Evolutionary conservation across 768 basidiomycete species (phyloP), one percentile per base, ranked within the genome.

Genomic region (Coprinellus aureogranulatus): DNA sequence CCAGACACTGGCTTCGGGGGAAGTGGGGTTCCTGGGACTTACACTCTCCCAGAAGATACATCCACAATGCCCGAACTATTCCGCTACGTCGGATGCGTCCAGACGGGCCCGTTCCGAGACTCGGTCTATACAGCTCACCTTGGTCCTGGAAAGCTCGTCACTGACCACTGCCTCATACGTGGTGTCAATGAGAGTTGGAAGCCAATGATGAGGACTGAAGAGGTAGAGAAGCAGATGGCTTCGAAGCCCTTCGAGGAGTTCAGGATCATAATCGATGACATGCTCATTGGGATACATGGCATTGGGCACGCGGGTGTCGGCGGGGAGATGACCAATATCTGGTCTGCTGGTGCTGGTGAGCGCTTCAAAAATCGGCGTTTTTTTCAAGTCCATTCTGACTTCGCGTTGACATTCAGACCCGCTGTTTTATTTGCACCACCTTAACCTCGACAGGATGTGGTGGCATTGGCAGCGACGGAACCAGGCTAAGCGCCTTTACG

Each of bases 351-450:
- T 11, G 53, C 25, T 41, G 53, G 53, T 54, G 28, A 40, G n/a
- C n/a, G n/a, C n/a, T n/a, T n/a, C n/a, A n/a, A n/a, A n/a, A n/a
- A n/a, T n/a, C n/a, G n/a, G n/a, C n/a, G 53, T 54, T 54, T 39
- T 8, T 22, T 54, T 22, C n/a, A 42, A 10, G 40, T 54, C 22
- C 4, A 26, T 26, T 18, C 40, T 27, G 37, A 23, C 28, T 22
- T 6, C 4, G 9, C 16, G 4, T 25, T 22, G 14, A 25, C 6
- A 16, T 25, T 20, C 23, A 57, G 55, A 57, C 39, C 55, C 55
- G n/a, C 46, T 57, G 3, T 57, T 57, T 47, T 57, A 57, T 26
- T 47, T 57, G 20, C 55, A 57, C 40, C 55, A 57, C 48, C 44
- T 20, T 4, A 57, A 57, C 48, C 55, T 57, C 34, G 55, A 57